Evolutionary conservation across 2,329 filamentous ascomycete genomes (phyloP), one percentile per base, ranked within the genome.

Genomic region (Alternaria novae-zelandiae): DNA sequence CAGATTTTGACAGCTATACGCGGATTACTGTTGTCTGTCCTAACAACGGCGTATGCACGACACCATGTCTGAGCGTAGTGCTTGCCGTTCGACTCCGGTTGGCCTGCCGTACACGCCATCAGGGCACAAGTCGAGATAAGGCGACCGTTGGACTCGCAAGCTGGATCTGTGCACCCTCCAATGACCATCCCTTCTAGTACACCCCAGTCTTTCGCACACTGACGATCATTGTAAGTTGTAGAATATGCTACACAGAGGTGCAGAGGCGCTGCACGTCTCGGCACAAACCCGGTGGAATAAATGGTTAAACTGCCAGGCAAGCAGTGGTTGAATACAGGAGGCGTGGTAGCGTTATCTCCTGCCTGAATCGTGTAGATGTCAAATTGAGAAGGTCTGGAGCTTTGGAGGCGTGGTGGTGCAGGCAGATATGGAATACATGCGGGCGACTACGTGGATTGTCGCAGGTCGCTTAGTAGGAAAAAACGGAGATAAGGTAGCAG

Each of bases 201-300:
- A 62, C 59, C 41, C 23, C 36, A 53, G n/a, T 46, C 15, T 26
- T 26, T 23, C 45, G 59, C 53, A 46, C 30, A 41, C 17, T 20
- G 59, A 62, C 53, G 54, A 62, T 62, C 54, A n/a, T 51, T 57
- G 41, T 50, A 32, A 58, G 47, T 43, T 45, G 32, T 25, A 20
- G 47, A 30, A 45, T 36, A 32, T 45, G 53, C 47, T 61, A 26
- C 49, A 53, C 20, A 36, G 41, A 57, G 26, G 46, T 41, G 21
- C 36, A 41, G 36, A 41, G 17, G n/a, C 36, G 36, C 26, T 58
- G 28, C 47, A 54, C 13, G 28, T 30, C 41, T 54, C 43, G 49
- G 55, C 21, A 43, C 20, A 50, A 20, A 43, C 7, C 55, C 49
- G 56, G 60, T 54, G 55, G 15, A 21, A 43, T 47, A 26, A 11